Evolutionary conservation across 2,329 filamentous ascomycete species (phyloP).

Genomic region (Rhynchosporium secalis): DNA sequence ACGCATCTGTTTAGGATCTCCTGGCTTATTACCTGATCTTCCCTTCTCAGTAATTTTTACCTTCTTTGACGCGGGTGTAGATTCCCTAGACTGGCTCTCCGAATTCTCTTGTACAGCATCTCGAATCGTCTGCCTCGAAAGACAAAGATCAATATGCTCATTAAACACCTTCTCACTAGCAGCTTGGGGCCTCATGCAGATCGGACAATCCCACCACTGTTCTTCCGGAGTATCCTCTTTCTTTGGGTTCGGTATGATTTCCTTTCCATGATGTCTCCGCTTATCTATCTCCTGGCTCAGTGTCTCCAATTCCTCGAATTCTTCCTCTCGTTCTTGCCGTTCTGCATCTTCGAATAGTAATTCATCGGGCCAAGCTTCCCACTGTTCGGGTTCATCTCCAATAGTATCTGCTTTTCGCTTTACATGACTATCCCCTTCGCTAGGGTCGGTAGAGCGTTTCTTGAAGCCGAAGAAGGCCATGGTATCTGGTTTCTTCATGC

Average conservation of each 20-base stretch:
- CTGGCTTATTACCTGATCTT: constrained; percentile 14
- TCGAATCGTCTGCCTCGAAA: constrained; percentile 82
- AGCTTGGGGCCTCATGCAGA: constrained; percentile 75
- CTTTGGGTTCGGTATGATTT: constrained; percentile 49
- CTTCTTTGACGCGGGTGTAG: constrained; percentile 27
- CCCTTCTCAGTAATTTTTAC: constrained; percentile 19
- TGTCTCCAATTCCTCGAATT: constrained; percentile 60
- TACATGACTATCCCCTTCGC: constrained; percentile 23
- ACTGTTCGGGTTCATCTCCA: constrained; percentile 51
- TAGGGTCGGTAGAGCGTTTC: constrained; percentile 33
- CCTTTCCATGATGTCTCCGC: constrained; percentile 50
- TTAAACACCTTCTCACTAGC: constrained; percentile 81
- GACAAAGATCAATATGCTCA: constrained; percentile 86
- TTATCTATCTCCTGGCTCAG: constrained; percentile 53
- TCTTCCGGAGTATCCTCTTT: constrained; percentile 39
- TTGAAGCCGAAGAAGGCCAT: constrained; percentile 76
- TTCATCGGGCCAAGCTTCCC: constrained; percentile 69
- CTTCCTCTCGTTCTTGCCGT: constrained; percentile 58
- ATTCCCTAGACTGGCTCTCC: constrained; percentile 19
- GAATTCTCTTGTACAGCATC: constrained; percentile 66
- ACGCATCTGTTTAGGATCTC: constrained; percentile 27
- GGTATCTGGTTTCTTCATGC: constrained; percentile 76
- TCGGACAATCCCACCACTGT: constrained; percentile 80
- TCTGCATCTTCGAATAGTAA: constrained; percentile 61
- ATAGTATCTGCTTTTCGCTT: constrained; percentile 44